Evolutionary conservation across 2,329 filamentous ascomycete species (phyloP), one percentile per base, ranked within the genome.

Genomic region (Phialophora expanda): DNA sequence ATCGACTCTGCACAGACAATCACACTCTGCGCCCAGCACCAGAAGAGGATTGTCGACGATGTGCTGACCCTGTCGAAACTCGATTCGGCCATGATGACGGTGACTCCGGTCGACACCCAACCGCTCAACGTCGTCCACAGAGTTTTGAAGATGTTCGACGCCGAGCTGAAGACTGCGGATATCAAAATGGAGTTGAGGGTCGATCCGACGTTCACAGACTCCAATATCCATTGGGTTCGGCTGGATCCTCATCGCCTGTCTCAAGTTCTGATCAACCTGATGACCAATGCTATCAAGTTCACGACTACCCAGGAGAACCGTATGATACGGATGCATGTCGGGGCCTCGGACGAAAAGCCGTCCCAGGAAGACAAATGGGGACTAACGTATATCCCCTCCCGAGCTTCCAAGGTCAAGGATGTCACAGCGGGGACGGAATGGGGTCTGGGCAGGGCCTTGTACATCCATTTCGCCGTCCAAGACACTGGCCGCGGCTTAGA

Each of bases 281-380:
- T 91, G 8, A 91, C 90, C 7, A 94, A 94, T 72, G 90, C 90
- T 0, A 88, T 94, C 76, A 94, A 94, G 73, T 94, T 93, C 74
- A 94, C 91, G 20, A 81, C 82, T 17, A 85, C 81, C 12, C 84
- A 87, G 7, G 71, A 73, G n/a, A 69, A 66, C 17, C 72, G 74
- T 26, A 66, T 59, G 0, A 85, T 87, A 63, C 82, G 79, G 9
- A 83, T 87, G 26, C 82, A 82, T 4, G 77, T 87, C n/a, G 83
- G 79, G 9, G 85, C 84, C 2, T 82, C 82, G 3, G 74, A 65
- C 3, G 69, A 78, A 20, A 78, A 79, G 3, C 83, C 84, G 5
- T 81, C 81, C 3, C 75, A 79, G 7, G 76, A 78, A 28, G 74
- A 74, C 4, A 75, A 75, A 4, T 78, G 77, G 50, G 72, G 74